A percentile compares a stretch with the other conserved stretches of the same genome.
These are phyloP conservation scores for Colletotrichum phormii DNA, from an alignment of 2,329 filamentous ascomycete genomes.

Conservation along the genomic window DNA sequence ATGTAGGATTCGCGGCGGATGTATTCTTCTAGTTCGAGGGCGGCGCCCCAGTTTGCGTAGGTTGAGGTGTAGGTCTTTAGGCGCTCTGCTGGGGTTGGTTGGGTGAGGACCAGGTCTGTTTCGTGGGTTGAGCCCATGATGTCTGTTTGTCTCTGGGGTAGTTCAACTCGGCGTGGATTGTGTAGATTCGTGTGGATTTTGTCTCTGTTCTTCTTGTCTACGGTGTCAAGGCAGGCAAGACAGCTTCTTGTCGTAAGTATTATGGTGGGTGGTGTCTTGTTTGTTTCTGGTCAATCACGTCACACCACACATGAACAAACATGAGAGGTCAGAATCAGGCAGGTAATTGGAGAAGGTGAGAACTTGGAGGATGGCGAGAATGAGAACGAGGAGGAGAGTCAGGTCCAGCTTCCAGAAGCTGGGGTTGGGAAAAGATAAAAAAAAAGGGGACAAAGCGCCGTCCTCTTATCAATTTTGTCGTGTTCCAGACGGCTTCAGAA, in stretches of 20 bases:
- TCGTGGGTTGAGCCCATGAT: slow-evolving; percentile 33
- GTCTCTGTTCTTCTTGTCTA: background rate
- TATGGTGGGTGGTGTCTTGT: background rate
- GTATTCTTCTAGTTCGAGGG: slow-evolving; percentile 66
- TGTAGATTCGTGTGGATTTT: background rate
- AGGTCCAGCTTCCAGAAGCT: background rate
- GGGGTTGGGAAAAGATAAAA: background rate
- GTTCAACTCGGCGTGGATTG: too few relatives aligned
- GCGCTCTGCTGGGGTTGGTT: slow-evolving; percentile 68
- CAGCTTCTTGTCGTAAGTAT: background rate
- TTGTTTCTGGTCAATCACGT: background rate
- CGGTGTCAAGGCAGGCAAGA: background rate
- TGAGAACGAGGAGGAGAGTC: background rate
- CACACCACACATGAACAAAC: background rate
- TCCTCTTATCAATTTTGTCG: slow-evolving; percentile 20
- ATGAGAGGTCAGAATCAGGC: too few relatives aligned
- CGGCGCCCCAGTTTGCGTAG: slow-evolving; percentile 68
- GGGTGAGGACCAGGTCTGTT: slow-evolving; percentile 56
- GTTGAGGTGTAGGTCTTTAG: slow-evolving; percentile 66
- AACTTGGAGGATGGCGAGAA: too few relatives aligned
- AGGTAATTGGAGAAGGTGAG: background rate
- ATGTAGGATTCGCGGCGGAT: slow-evolving; percentile 70
- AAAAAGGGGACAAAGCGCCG: slow-evolving; percentile 18
- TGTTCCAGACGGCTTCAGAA: background rate
- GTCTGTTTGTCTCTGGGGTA: background rate